phyloP scores from a whole-genome alignment of 371 early-diverging fungal genomes.

The Capillidium heterosporum region DNA sequence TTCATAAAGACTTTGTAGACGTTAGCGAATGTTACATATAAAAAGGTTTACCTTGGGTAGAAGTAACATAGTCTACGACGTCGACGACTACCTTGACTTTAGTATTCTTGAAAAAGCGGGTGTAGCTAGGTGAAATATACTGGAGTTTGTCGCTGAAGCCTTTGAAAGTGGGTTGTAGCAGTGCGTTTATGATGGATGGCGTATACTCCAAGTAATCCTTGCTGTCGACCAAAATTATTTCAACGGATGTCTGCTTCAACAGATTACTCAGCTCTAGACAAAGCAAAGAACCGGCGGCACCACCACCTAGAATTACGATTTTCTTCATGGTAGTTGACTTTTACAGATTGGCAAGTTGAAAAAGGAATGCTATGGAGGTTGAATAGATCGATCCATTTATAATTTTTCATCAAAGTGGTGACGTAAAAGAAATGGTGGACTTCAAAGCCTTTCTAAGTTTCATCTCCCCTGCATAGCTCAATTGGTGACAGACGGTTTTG shows the following conservation, averaged over 20 bases:
- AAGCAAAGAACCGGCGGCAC: conserved; percentile 17
- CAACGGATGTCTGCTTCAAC: conserved; percentile 7
- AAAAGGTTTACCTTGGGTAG: conserved; percentile 11
- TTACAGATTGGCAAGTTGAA: too few species aligned
- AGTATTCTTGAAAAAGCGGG: conserved; percentile 1
- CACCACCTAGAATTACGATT: conserved; percentile 16
- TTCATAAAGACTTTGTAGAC: neutral
- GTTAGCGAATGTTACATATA: neutral
- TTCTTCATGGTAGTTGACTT: neutral
- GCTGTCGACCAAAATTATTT: conserved; percentile 18
- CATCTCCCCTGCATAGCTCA: too few species aligned
- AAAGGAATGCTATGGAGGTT: too few species aligned
- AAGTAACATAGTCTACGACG: conserved; percentile 9
- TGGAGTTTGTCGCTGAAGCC: conserved; percentile 13
- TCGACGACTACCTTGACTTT: conserved; percentile 13
- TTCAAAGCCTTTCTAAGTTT: too few species aligned
- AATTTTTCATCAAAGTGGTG: too few species aligned
- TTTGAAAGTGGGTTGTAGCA: conserved; percentile 12
- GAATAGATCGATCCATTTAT: too few species aligned
- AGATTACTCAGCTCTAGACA: conserved; percentile 11
- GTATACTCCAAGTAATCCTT: conserved; percentile 24
- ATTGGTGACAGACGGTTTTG: too few species aligned
- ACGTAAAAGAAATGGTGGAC: too few species aligned
- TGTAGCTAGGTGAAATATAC: conserved; percentile 13
- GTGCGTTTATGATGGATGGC: conserved; percentile 16